Evolutionary conservation across 192 early-diverging fungal genomes (phyloP).

Genomic region (Coemansia sp.): DNA sequence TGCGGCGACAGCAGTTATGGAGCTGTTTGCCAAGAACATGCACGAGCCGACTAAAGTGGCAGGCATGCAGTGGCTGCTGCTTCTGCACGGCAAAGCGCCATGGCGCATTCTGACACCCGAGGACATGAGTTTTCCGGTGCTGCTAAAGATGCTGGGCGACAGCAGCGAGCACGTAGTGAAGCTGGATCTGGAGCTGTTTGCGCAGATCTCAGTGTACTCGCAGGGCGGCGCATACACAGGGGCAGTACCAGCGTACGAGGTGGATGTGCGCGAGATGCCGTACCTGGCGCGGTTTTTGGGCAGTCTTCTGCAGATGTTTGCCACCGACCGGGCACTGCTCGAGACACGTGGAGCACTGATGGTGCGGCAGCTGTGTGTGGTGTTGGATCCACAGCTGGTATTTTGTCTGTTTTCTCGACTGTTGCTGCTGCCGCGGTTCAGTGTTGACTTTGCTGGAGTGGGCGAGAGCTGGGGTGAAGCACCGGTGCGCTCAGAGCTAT

Average conservation of each 20-base stretch:
- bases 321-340: conserved; percentile 79
- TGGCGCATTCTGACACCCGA: conserved; percentile 82
- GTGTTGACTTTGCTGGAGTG: conserved; percentile 1
- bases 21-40: conserved; percentile 67
- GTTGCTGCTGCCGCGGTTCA: conserved; percentile 60
- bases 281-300: conserved; percentile 88
- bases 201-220: conserved; percentile 74
- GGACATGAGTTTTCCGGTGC: conserved; percentile 80
- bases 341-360: conserved; percentile 90
- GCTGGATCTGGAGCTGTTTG: conserved; percentile 88
- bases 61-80: conserved; percentile 93
- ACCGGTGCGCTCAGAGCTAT: not conserved
- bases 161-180: conserved; percentile 92
- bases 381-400: conserved; percentile 87
- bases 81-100: conserved; percentile 92
- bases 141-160: conserved; percentile 92
- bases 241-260: not conserved
- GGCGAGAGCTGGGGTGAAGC: not conserved
- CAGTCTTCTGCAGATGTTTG: conserved; percentile 88
- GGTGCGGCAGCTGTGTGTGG: conserved; percentile 89
- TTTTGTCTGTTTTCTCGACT: conserved; percentile 86
- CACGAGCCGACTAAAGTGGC: conserved; percentile 92
- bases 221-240: conserved; percentile 6
- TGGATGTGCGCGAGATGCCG: conserved; percentile 14
- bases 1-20: conserved; percentile 76